Conservation (phyloP, 305 asterid genomes). For the Fraxinus sp. region DNA sequence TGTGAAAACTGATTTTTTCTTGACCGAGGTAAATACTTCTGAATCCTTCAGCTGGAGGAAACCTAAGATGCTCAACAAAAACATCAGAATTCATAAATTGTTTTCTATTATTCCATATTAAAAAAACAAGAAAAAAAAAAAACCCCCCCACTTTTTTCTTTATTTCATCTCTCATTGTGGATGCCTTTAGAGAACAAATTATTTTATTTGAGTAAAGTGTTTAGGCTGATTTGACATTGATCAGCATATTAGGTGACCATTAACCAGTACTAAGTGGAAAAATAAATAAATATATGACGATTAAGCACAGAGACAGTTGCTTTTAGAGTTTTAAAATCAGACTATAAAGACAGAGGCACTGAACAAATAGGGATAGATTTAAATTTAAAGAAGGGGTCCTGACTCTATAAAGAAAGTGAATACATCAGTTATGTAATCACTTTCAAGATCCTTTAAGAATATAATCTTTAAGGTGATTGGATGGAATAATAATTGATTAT, state of each 20-base stretch:
- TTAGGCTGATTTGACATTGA: slow-evolving; percentile 21
- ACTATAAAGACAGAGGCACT: slow-evolving; percentile 15
- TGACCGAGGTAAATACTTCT: slow-evolving; percentile 36
- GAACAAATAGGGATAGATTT: slow-evolving; percentile 23
- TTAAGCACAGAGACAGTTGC: slow-evolving; percentile 24
- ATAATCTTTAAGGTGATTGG: not conserved
- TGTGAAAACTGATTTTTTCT: slow-evolving; percentile 31
- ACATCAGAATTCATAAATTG: not conserved
- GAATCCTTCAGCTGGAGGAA: slow-evolving; percentile 72
- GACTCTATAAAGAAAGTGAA: slow-evolving; percentile 24
- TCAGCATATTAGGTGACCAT: not conserved
- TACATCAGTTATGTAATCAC: slow-evolving; percentile 24
- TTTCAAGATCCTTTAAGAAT: not conserved
- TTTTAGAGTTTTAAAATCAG: slow-evolving; percentile 9
- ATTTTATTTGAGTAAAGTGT: slow-evolving; percentile 13
- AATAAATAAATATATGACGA: slow-evolving; percentile 22
- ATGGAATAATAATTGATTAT: slow-evolving; percentile 6
- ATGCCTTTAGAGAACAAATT: not conserved
- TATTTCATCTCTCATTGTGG: not conserved
- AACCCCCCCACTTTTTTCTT: not conserved
- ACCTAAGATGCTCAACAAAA: slow-evolving; percentile 35
- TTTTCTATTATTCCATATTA: not conserved
- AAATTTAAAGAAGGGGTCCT: slow-evolving; percentile 18
- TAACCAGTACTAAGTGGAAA: slow-evolving; percentile 28
- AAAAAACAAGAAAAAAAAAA: not conserved